Percentiles rank a stretch among this genome's conserved stretches.
These are phyloP conservation scores for Jatropha multifida DNA, from an alignment of 441 rosid genomes.

Conservation along the genomic window DNA sequence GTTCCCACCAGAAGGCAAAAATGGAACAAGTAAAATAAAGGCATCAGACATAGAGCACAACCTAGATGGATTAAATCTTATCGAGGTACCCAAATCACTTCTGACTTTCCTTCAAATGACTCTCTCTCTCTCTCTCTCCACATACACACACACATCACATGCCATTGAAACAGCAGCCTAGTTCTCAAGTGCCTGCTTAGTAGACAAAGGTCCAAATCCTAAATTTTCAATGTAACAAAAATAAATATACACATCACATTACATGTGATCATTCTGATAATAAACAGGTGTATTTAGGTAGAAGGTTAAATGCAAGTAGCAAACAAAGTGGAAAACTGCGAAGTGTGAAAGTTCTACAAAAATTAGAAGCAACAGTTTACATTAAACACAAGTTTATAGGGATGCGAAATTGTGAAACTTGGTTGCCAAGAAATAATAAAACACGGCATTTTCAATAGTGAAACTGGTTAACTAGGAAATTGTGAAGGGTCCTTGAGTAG, in stretches of 20 bases:
- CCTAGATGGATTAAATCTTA: slow-evolving; percentile 48
- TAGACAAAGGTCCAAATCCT: not conserved
- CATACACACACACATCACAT: not conserved
- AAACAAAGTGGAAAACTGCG: not conserved
- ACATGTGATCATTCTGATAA: not conserved
- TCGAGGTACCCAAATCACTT: slow-evolving; percentile 27
- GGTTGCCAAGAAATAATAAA: not conserved
- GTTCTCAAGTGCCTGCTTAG: not conserved
- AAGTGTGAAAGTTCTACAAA: not conserved
- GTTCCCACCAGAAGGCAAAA: slow-evolving; percentile 51
- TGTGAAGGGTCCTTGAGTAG: too few relatives aligned
- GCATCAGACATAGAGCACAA: slow-evolving; percentile 34
- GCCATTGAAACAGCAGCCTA: not conserved
- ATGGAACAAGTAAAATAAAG: slow-evolving; percentile 41
- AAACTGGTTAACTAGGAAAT: too few relatives aligned
- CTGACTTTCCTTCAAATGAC: not conserved
- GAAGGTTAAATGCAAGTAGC: not conserved
- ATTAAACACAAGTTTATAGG: not conserved
- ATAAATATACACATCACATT: not conserved
- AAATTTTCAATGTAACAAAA: not conserved
- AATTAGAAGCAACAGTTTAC: not conserved
- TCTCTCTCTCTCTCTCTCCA: not conserved
- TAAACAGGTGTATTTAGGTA: not conserved
- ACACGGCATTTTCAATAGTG: not conserved
- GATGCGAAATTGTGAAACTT: not conserved